Conservation (phyloP, 2,329 filamentous ascomycete genomes). For the Aureobasidium pullulans region DNA sequence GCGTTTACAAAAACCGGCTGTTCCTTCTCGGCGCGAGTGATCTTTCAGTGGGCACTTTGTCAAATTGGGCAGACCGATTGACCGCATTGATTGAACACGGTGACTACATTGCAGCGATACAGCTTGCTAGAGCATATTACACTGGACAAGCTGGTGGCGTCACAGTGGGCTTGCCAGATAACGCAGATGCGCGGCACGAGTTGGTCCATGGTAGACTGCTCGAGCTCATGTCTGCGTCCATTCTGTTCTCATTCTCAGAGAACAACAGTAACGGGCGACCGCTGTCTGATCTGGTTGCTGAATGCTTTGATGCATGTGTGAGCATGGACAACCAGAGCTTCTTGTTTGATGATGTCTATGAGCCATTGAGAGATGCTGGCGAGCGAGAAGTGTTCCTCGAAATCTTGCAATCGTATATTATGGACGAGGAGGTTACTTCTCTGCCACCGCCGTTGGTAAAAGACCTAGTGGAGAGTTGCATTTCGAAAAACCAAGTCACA, state of each 20-base stretch:
- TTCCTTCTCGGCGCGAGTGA: conserved; percentile 94
- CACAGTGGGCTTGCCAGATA: conserved; percentile 86
- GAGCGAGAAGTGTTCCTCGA: conserved; percentile 74
- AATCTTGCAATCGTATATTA: conserved; percentile 78
- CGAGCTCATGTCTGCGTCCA: conserved; percentile 86
- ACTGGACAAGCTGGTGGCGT: conserved; percentile 86
- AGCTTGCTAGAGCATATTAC: conserved; percentile 86
- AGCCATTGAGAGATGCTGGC: conserved; percentile 75
- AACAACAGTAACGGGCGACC: conserved; percentile 45
- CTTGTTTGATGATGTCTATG: conserved; percentile 83
- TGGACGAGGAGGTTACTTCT: conserved; percentile 65
- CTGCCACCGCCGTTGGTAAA: conserved; percentile 82
- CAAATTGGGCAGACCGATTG: conserved; percentile 93
- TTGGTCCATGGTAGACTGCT: conserved; percentile 84
- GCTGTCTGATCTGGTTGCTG: conserved; percentile 37
- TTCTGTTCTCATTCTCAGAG: conserved; percentile 61
- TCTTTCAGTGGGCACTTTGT: conserved; percentile 80
- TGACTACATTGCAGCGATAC: conserved; percentile 89
- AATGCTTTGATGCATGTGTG: conserved; percentile 77
- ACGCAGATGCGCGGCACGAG: conserved; percentile 63
- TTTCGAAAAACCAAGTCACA: conserved; percentile 64
- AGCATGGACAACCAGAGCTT: conserved; percentile 73
- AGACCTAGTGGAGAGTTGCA: conserved; percentile 74
- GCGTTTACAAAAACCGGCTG: conserved; percentile 84
- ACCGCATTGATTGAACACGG: conserved; percentile 93